Conservation (phyloP, 1,139 yeast genomes). For the Geotrichum klebahnii region DNA sequence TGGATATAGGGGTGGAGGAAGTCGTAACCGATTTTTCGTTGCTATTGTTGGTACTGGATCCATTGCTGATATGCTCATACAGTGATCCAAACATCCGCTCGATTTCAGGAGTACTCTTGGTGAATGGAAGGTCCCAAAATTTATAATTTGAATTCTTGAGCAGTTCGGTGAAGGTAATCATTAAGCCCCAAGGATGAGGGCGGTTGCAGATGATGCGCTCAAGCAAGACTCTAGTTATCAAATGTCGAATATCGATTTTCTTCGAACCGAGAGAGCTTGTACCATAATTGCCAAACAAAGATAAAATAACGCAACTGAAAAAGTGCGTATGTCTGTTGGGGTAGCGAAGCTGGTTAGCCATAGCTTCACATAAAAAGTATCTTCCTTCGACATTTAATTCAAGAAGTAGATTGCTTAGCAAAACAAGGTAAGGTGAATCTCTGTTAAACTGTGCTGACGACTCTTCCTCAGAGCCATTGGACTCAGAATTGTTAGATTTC, state of each 20-base stretch:
- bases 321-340: constrained; percentile 92
- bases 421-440: constrained; percentile 65
- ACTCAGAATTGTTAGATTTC: constrained; percentile 32
- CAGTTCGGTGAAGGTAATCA: constrained; percentile 77
- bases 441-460: constrained; percentile 48
- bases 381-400: constrained; percentile 67
- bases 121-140: constrained; percentile 71
- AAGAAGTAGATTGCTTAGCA: constrained; percentile 64
- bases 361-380: constrained; percentile 70
- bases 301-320: constrained; percentile 68
- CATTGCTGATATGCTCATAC: constrained; percentile 38
- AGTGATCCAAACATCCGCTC: constrained; percentile 42
- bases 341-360: constrained; percentile 86
- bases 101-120: constrained; percentile 63
- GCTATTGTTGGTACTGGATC: background rate
- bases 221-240: constrained; percentile 76
- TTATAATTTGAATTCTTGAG: constrained; percentile 64
- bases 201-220: constrained; percentile 85
- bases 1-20: background rate
- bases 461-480: constrained; percentile 19
- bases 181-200: constrained; percentile 98
- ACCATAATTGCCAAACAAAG: constrained; percentile 58
- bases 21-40: background rate
- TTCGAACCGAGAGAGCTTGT: constrained; percentile 52
- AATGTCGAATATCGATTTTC: constrained; percentile 63